Base-by-base conservation (phyloP, 2,329 filamentous ascomycete species). In the Clonostachys solani region DNA sequence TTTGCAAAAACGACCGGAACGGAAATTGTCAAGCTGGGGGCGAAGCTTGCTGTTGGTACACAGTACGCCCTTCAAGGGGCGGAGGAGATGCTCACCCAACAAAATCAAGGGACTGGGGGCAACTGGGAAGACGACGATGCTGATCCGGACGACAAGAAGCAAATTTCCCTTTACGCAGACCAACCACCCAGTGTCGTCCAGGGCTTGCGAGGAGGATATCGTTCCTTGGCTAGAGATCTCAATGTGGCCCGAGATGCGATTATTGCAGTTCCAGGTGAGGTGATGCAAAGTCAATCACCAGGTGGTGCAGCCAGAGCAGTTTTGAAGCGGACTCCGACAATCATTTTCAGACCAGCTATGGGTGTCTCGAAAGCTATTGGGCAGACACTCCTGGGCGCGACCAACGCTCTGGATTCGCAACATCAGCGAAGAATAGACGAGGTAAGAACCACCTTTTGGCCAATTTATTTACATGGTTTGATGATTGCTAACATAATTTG, bases 1-100 rank as follows among this genome's bases (percentile, higher is more conserved):
- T 99, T 99, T 66, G 92, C 89, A 35, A 92, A 88, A 59, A 96
- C 91, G 2, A 99, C 94, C 0, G 92, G 92, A 4, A 95, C 87
- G 1, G 94, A 96, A 61, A 77, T 97, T n/a, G 87, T 96, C 52
- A 94, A 94, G 58, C 75, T 99, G 0, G 92, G 94, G 12, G 94
- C 94, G 42, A 97, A 96, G 66, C 75, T 97, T 44, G 92, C 92
- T 1, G 89, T 97, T 44, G 94, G 94, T 34, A 96, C 95, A 4
- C 94, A 97, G 60, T 94, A 87, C n/a, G 83, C 92, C 15, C 79
- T 99, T 2, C 87, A 96, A 60, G 88, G 87, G 16, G 91, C 92
- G 0, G 95, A 99, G 65, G 88, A 82, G 16, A 76, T 96, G 51
- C 75, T 96, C 37, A 73, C 68, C 15, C 71, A 73, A 54, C 37